Conservation (phyloP, 2,329 filamentous ascomycete species). For the Xylaria sp. region DNA sequence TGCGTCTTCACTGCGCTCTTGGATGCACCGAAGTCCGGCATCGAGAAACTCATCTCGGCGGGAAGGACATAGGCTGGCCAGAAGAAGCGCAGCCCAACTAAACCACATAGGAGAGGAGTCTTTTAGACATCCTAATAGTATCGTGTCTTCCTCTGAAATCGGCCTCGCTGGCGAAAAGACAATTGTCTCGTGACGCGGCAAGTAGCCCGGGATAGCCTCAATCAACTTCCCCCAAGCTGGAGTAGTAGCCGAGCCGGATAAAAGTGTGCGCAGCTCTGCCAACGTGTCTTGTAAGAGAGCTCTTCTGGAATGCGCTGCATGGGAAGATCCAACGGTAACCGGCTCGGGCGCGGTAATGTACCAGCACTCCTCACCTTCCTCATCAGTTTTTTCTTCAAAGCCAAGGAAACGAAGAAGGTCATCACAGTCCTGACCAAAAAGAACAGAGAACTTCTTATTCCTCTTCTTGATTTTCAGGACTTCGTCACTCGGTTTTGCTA, state of each 20-base stretch:
- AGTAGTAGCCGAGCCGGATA: constrained; percentile 7
- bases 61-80: constrained; percentile 34
- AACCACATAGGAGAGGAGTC: constrained; percentile 35
- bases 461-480: constrained; percentile 57
- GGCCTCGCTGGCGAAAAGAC: not conserved
- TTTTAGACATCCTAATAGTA: constrained; percentile 37
- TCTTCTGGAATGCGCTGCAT: constrained; percentile 42
- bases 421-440: constrained; percentile 58
- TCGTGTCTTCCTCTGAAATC: constrained; percentile 30
- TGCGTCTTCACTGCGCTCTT: constrained; percentile 34
- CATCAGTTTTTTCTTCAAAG: constrained; percentile 50
- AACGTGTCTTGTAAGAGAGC: constrained; percentile 39
- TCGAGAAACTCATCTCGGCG: constrained; percentile 36
- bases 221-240: constrained; percentile 36
- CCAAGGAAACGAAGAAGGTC: constrained; percentile 56
- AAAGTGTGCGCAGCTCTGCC: constrained; percentile 33
- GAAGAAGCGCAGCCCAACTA: constrained; percentile 38
- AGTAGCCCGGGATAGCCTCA: constrained; percentile 31
- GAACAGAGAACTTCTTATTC: constrained; percentile 61
- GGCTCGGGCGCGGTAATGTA: constrained; percentile 43
- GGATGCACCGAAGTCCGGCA: constrained; percentile 36
- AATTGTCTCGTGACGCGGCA: not conserved
- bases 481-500: constrained; percentile 45
- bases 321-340: constrained; percentile 42
- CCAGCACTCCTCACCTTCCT: constrained; percentile 48